phyloP scores from a whole-genome alignment of 495 filamentous ascomycete genomes.

The Lepraria neglecta region DNA sequence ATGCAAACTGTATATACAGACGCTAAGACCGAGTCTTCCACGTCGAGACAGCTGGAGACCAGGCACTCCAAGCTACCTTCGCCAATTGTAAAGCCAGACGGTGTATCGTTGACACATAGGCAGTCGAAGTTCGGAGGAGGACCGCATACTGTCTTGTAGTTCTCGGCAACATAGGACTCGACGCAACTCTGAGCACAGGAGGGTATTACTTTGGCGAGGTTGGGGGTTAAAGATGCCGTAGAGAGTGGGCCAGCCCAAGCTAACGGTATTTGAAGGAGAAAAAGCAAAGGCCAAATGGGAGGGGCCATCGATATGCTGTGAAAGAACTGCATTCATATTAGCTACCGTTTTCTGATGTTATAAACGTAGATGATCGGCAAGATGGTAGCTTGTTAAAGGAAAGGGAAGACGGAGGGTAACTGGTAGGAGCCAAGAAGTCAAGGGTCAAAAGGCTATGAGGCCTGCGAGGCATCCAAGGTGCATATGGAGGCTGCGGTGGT shows the following conservation, averaged over 20 bases:
- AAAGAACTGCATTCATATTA: slow-evolving; percentile 29
- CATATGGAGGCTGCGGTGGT: slow-evolving; percentile 4
- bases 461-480: slow-evolving; percentile 1
- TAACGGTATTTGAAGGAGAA: slow-evolving; percentile 29
- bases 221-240: slow-evolving; percentile 25
- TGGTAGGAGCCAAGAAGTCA: slow-evolving; percentile 10
- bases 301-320: slow-evolving; percentile 37
- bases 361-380: slow-evolving; percentile 22
- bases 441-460: slow-evolving; percentile 4
- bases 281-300: slow-evolving; percentile 29
- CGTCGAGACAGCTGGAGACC: slow-evolving; percentile 38
- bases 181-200: slow-evolving; percentile 59
- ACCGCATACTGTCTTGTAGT: slow-evolving; percentile 52
- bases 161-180: slow-evolving; percentile 51
- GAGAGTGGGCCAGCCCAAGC: slow-evolving; percentile 24
- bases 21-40: background rate
- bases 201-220: slow-evolving; percentile 46
- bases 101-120: slow-evolving; percentile 54
- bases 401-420: background rate
- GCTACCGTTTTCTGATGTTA: slow-evolving; percentile 9
- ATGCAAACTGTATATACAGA: slow-evolving; percentile 23
- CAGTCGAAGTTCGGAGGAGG: slow-evolving; percentile 49
- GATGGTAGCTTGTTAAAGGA: slow-evolving; percentile 15
- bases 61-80: slow-evolving; percentile 63
- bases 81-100: slow-evolving; percentile 59